Evolutionary conservation across 306 rosid species (phyloP), one percentile per base, ranked within the genome.

Genomic region (Amphicarpaea edgeworthii): DNA sequence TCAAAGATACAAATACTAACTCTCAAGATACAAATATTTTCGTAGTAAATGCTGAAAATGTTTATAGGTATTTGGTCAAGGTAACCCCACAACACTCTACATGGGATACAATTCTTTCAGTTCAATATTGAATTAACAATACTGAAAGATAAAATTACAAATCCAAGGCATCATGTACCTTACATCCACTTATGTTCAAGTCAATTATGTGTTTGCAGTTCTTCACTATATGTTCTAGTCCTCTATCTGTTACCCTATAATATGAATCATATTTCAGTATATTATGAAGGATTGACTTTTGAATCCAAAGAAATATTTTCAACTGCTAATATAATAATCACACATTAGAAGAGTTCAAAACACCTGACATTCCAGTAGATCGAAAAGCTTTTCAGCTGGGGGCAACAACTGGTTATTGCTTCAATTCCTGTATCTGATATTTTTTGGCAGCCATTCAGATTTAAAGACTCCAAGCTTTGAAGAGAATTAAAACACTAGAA

Each of bases 291-390:
- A 66, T 50, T 61, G 43, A 73, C 45, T 45, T 43, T 40, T 24
- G 62, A 57, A 68, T 68, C 28, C 64, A 62, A 70, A 67, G 19
- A 63, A 20, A 70, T 11, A 64, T 45, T 79, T 2, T 57, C 34
- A 55, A 73, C 72, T 38, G 62, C 9, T 45, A 54, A 74, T 3
- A 23, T 41, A 8, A 58, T 40, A 73, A 78, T 46, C 16, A 38
- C 40, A 8, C 19, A 14, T 40, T 55, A 67, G 50, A 64, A 38
- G 26, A 49, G 19, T 20, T 62, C 50, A 67, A 66, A 43, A 49
- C 83, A 93, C 97, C 96, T 93, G 81, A 90, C 88, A n/a, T 93
- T 93, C 97, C 97, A 93, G 84, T 93, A 90, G 69, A 88, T 79
- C 12, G 88, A 83, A 85, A 90, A 87, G 58, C 57, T 53, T 84